These are phyloP conservation scores for Pseudonitzschia pungens DNA, from an alignment of 108 stramenopile genomes.

Conservation along the genomic window DNA sequence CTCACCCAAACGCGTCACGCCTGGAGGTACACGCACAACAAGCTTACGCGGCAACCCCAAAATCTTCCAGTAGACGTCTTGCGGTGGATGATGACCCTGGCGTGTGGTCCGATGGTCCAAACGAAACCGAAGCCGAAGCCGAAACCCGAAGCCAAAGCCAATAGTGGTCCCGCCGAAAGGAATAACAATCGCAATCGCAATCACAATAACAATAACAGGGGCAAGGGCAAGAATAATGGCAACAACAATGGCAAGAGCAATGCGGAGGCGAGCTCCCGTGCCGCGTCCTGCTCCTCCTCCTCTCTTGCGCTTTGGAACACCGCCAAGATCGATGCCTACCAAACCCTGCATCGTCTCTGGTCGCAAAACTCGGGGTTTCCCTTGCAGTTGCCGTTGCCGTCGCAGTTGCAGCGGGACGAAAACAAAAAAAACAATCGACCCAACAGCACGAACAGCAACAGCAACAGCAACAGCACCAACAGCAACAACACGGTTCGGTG, in stretches of 20 bases:
- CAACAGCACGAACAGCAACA: too few species aligned
- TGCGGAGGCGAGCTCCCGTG: too few species aligned
- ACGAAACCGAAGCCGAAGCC: too few species aligned
- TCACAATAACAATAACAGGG: not conserved
- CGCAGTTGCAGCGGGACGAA: too few species aligned
- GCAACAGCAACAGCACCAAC: too few species aligned
- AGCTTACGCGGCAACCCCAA: not conserved
- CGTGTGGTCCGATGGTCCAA: constrained; percentile 10
- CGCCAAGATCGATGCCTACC: not conserved
- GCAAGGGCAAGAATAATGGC: not conserved
- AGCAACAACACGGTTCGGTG: not conserved
- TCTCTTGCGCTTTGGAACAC: not conserved
- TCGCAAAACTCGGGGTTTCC: constrained; percentile 5
- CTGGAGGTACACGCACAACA: not conserved
- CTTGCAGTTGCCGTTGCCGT: too few species aligned
- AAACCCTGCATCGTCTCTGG: constrained; percentile 9
- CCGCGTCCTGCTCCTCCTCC: too few species aligned
- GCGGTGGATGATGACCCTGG: constrained; percentile 13
- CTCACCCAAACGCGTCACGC: not conserved
- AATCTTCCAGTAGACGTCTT: not conserved
- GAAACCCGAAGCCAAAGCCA: too few species aligned
- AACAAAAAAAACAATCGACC: too few species aligned
- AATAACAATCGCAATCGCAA: too few species aligned
- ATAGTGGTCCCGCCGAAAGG: too few species aligned
- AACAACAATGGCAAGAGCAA: too few species aligned